phyloP scores from a whole-genome alignment of 371 early-diverging fungal species.

The Saksenaea vasiformis region DNA sequence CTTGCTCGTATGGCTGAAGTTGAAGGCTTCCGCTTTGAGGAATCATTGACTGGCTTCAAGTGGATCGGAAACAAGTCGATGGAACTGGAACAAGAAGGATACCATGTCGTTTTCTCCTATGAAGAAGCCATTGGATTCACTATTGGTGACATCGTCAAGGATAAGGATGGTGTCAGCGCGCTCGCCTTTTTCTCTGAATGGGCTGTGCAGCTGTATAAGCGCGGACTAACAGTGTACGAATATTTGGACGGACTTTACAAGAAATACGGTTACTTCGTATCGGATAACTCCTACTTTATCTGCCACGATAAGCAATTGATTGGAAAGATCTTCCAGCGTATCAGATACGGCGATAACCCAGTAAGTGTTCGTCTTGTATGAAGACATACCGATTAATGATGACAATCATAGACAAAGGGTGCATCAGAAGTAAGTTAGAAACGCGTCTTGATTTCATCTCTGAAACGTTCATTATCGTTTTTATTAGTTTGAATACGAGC shows the following conservation, averaged over 20 bases:
- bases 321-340: slow-evolving; percentile 71
- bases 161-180: slow-evolving; percentile 89
- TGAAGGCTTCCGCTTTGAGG: slow-evolving; percentile 85
- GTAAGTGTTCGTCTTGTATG: slow-evolving; percentile 16
- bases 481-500: slow-evolving; percentile 35
- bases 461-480: neutral
- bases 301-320: slow-evolving; percentile 79
- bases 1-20: slow-evolving; percentile 72
- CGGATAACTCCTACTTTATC: slow-evolving; percentile 88
- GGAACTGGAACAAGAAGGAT: slow-evolving; percentile 61
- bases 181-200: slow-evolving; percentile 84
- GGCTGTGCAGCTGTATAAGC: slow-evolving; percentile 67
- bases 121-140: slow-evolving; percentile 96
- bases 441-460: neutral
- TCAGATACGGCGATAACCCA: slow-evolving; percentile 71
- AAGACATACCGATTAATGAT: neutral
- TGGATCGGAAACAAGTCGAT: slow-evolving; percentile 90
- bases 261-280: slow-evolving; percentile 86
- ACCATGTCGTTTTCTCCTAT: slow-evolving; percentile 78
- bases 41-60: slow-evolving; percentile 96
- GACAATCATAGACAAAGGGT: neutral
- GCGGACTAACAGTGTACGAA: slow-evolving; percentile 60
- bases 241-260: slow-evolving; percentile 76
- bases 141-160: slow-evolving; percentile 73
- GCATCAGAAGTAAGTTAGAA: neutral